Evolutionary conservation across 345 rosid genomes (phyloP), one percentile per base, ranked within the genome.

Genomic region (Adansonia digitata): DNA sequence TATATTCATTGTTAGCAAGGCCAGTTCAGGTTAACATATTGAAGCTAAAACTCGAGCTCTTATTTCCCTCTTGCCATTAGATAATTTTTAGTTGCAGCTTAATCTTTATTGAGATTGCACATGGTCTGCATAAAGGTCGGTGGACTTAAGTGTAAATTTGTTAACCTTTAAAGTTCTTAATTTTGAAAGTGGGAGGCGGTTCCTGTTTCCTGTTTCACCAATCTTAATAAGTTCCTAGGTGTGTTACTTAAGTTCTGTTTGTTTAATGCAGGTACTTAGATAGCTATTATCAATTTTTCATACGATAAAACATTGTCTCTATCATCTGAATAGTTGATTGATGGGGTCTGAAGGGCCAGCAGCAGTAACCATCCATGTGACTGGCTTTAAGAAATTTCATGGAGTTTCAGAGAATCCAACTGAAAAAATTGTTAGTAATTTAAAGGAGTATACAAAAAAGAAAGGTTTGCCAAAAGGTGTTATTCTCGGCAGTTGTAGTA

Each of bases 341-440:
- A 94, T 95, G 98, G 99, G 99, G 78, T 95, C 99, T 24, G 98
- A 93, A 90, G 95, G 97, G 83, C 97, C 94, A 79, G 74, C 90
- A 3, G 80, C 85, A 31, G 88, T 90, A 75, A 89, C 92, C 24
- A 77, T 95, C 59, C 88, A 95, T 67, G 85, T 93, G 80, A 95
- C 99, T 0, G 98, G 99, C 8, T 95, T 95, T 82, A 93, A 95
- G 85, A 95, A 91, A 83, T 93, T 95, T 82, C 98, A 93, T 88
- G 99, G 99, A 75, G 99, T 93, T 80, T 81, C 97, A 17, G 98
- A 90, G 81, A 95, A 95, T 83, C 99, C 98, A 26, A 93, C 97
- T 0, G 98, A 95, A 86, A 87, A 86, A 56, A 88, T 91, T 74
- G 96, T 87, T 43, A 78, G 69, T 72, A 91, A 88, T 75, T 77